Percentiles rank a stretch among this genome's conserved stretches.
Conservation (phyloP, 768 basidiomycete genomes). For the Termitomyces sp. region DNA sequence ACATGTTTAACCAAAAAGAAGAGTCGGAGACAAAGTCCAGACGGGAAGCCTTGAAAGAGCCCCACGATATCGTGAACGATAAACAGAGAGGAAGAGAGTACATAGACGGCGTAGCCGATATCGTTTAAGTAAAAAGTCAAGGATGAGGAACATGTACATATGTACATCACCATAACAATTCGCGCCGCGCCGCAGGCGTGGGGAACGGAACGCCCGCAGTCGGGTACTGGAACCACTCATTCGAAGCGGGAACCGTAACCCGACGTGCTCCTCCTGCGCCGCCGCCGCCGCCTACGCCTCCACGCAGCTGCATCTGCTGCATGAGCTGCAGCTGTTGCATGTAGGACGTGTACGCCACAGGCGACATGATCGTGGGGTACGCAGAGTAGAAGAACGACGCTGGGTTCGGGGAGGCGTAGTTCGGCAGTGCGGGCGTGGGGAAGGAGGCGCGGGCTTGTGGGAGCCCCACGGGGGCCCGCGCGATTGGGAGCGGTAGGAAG, state of each 20-base stretch:
- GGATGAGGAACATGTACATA: background rate
- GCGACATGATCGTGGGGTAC: slow-evolving; percentile 14
- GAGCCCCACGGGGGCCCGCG: slow-evolving; percentile 3
- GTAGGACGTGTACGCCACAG: slow-evolving; percentile 18
- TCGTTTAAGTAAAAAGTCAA: background rate
- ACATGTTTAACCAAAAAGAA: background rate
- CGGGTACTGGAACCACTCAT: slow-evolving; percentile 13
- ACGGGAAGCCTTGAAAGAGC: background rate
- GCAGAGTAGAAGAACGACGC: slow-evolving; percentile 15
- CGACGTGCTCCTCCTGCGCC: background rate
- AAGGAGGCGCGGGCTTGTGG: slow-evolving; percentile 7
- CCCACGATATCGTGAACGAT: background rate
- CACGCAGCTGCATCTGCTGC: slow-evolving; percentile 18
- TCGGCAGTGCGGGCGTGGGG: slow-evolving; percentile 2
- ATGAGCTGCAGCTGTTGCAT: slow-evolving; percentile 17
- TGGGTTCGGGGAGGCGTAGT: slow-evolving; percentile 6
- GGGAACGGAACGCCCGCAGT: slow-evolving; percentile 3
- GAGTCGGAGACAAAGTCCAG: background rate
- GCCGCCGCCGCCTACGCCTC: background rate
- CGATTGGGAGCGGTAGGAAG: slow-evolving; percentile 7
- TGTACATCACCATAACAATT: slow-evolving; percentile 14
- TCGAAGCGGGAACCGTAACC: background rate
- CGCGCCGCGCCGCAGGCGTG: slow-evolving; percentile 6
- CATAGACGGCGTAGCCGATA: slow-evolving; percentile 11
- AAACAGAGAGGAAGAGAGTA: slow-evolving; percentile 4